Evolutionary conservation across 2,329 filamentous ascomycete genomes (phyloP), one percentile per base, ranked within the genome.

Genomic region (Aureobasidium leucospermi): DNA sequence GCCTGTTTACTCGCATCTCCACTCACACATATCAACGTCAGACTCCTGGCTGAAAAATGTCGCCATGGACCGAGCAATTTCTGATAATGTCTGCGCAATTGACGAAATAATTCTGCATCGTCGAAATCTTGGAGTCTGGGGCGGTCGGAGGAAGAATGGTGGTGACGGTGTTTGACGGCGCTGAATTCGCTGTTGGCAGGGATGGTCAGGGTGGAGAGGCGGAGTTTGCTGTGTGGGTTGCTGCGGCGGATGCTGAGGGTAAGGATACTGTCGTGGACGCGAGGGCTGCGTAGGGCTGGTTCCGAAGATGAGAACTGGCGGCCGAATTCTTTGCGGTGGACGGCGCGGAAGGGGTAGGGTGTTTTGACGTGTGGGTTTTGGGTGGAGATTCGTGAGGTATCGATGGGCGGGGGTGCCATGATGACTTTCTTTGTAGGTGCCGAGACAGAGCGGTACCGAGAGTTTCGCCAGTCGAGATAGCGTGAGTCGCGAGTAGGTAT

Each of bases 401-500:
- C 66, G 31, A 73, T 72, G 0, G 69, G 69, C 23, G 69, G 69
- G 7, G 70, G 71, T 6, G 68, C 60, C 13, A 72, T 60, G 11
- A 68, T 67, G 4, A 72, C 69, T 46, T 70, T 69, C 19, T 45
- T 46, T 13, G 46, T 62, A 61, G 55, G 60, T 39, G 58, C 63
- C 57, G 49, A 63, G 16, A 60, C 46, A 19, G 61, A 61, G 19
- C 61, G 53, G 11, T 55, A 49, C 7, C 61, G 45, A 8, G 46
- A 47, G 47, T 49, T 60, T 2, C 61, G 60, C 42, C 56, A 39
- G 2, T 59, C 61, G 23, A 36, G 53, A 15, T 58, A 56, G 52
- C 29, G 52, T 16, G 31, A 55, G 19, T 42, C 49, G 36, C n/a
- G 62, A 42, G 3, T 55, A 16, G 23, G 49, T 39, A 38, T 55